Conservation (phyloP, 352 stramenopile species). For the Phytophthora capsici region DNA sequence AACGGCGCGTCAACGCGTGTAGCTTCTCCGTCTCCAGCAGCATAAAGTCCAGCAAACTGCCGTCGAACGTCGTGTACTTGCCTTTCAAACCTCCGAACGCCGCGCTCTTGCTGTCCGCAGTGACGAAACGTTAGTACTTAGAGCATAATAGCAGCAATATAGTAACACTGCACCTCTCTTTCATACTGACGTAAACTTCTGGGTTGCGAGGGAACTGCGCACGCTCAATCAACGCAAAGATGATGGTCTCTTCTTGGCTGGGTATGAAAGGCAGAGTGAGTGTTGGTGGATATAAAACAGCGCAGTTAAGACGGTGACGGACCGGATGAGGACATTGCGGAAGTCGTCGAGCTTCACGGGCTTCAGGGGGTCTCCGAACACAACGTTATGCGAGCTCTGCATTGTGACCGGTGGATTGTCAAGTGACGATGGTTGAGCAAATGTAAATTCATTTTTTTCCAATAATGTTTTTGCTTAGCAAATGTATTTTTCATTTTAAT, state of each 20-base stretch:
- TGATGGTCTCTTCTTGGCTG: constrained; percentile 98
- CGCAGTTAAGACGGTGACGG: background rate
- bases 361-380: constrained; percentile 72
- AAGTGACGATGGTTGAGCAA: constrained; percentile 1
- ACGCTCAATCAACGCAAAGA: constrained; percentile 99
- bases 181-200: constrained; percentile 94
- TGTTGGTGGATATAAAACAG: background rate
- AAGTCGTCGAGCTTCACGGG: constrained; percentile 88
- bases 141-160: background rate
- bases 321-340: constrained; percentile 89
- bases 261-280: constrained; percentile 2
- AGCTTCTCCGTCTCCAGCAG: constrained; percentile 97
- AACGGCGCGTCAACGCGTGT: constrained; percentile 94
- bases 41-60: constrained; percentile 96
- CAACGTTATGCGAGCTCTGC: constrained; percentile 67
- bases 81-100: constrained; percentile 82
- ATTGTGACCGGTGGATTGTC: constrained; percentile 26
- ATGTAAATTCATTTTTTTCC: too few relatives aligned
- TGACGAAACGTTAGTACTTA: background rate
- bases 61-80: constrained; percentile 87
- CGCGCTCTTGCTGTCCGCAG: constrained; percentile 56
- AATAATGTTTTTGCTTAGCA: too few relatives aligned
- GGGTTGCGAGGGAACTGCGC: constrained; percentile 96
- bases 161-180: constrained; percentile 50
- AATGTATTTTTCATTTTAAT: too few relatives aligned